Evolutionary conservation across 768 basidiomycete genomes (phyloP).

Genomic region (Tulasnella calospora): DNA sequence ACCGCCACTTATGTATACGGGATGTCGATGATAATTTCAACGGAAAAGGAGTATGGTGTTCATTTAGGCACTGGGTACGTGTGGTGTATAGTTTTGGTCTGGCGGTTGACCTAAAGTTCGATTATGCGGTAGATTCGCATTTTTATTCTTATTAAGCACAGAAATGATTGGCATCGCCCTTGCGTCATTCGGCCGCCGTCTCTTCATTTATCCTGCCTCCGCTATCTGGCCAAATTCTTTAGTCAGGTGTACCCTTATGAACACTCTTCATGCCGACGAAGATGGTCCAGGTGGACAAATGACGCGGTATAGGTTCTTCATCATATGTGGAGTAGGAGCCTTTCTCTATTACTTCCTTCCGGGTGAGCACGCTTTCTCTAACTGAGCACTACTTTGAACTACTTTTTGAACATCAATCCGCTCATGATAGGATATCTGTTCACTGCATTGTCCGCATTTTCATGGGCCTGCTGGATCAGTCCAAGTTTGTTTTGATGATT

Average conservation of each 20-base stretch:
- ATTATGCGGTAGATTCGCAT: constrained; percentile 48
- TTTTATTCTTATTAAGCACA: constrained; percentile 78
- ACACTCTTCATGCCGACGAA: constrained; percentile 95
- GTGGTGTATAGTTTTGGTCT: not conserved
- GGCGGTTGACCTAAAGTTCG: not conserved
- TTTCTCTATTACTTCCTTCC: constrained; percentile 90
- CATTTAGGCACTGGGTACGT: constrained; percentile 57
- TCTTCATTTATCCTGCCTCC: constrained; percentile 93
- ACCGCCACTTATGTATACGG: constrained; percentile 49
- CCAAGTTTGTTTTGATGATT: constrained; percentile 17
- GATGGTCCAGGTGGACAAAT: constrained; percentile 47
- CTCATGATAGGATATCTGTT: constrained; percentile 74
- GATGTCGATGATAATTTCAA: constrained; percentile 80
- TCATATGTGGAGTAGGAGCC: constrained; percentile 54
- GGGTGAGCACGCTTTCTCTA: constrained; percentile 46
- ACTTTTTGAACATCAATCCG: not conserved
- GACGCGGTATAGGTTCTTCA: constrained; percentile 79
- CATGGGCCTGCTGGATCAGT: constrained; percentile 87
- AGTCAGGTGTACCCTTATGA: constrained; percentile 88
- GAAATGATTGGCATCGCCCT: constrained; percentile 91
- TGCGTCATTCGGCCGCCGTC: constrained; percentile 81
- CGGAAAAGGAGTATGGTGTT: constrained; percentile 67
- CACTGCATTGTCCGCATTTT: constrained; percentile 78
- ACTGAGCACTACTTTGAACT: not conserved
- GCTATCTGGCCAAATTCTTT: constrained; percentile 99